Conservation (phyloP, 352 stramenopile genomes). For the Phytopythium montanum region DNA sequence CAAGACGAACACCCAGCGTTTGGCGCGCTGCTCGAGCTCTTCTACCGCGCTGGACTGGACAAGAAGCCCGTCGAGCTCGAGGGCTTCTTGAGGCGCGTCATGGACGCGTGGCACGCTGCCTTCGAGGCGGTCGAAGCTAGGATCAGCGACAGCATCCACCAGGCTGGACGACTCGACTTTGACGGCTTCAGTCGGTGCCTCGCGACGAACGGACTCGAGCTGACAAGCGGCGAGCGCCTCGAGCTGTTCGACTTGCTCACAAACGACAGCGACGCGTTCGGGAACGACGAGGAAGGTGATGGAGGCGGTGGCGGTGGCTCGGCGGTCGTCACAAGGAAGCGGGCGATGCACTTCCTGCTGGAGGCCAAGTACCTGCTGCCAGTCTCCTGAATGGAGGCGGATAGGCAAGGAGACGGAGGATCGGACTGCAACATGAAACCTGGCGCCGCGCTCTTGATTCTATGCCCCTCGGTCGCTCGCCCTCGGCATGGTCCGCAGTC, state of each 20-base stretch:
- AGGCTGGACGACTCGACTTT: constrained; percentile 24
- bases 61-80: constrained; percentile 43
- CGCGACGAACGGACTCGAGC: constrained; percentile 29
- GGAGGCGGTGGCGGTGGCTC: background rate
- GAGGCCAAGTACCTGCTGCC: constrained; percentile 21
- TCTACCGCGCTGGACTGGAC: constrained; percentile 36
- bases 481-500: background rate
- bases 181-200: constrained; percentile 36
- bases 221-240: constrained; percentile 49
- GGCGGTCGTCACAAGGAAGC: constrained; percentile 20
- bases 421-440: constrained; percentile 6
- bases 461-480: constrained; percentile 10
- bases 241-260: constrained; percentile 56
- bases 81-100: constrained; percentile 28
- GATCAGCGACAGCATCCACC: constrained; percentile 19
- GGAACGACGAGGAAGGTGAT: background rate
- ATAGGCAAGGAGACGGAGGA: background rate
- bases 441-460: constrained; percentile 15
- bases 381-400: background rate
- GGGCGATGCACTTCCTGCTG: constrained; percentile 27
- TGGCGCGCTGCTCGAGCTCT: constrained; percentile 25
- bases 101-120: constrained; percentile 38
- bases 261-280: constrained; percentile 27
- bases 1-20: constrained; percentile 27
- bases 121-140: constrained; percentile 31